Percentiles rank a stretch among this genome's conserved stretches.
Evolutionary conservation across 352 stramenopile species (phyloP).

Genomic region (Phytopythium montanum): DNA sequence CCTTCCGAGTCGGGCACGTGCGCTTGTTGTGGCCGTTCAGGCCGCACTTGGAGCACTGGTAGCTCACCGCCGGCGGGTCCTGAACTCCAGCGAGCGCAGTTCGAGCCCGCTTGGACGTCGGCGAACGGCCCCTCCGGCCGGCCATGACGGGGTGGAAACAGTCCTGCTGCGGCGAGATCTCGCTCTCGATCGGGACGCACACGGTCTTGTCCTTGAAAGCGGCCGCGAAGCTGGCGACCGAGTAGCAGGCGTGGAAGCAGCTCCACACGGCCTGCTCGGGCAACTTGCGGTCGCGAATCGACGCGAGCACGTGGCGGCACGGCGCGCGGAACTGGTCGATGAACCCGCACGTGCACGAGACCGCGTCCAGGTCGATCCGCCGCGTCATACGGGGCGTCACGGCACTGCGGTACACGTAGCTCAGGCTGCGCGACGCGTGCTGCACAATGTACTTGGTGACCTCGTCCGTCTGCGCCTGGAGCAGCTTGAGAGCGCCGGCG

Average conservation of each 20-base stretch:
- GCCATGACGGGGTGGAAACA: not conserved
- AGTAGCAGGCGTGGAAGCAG: slow-evolving; percentile 6
- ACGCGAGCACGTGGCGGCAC: slow-evolving; percentile 3
- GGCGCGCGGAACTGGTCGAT: slow-evolving; percentile 3
- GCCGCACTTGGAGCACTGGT: slow-evolving; percentile 6
- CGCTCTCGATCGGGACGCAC: slow-evolving; percentile 2
- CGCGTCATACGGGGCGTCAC: not conserved
- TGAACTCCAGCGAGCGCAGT: not conserved
- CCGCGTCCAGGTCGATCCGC: slow-evolving; percentile 2
- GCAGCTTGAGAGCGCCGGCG: not conserved
- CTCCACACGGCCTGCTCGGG: slow-evolving; percentile 2
- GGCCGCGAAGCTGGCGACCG: not conserved
- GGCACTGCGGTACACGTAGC: slow-evolving; percentile 1
- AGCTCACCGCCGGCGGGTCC: not conserved
- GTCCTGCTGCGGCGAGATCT: not conserved
- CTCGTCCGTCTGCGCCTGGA: not conserved
- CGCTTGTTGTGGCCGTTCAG: slow-evolving; percentile 3
- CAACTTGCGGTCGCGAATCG: not conserved
- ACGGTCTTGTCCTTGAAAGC: slow-evolving; percentile 6
- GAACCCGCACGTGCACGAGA: slow-evolving; percentile 4
- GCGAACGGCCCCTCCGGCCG: not conserved
- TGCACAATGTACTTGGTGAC: slow-evolving; percentile 5
- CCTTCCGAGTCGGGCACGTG: not conserved
- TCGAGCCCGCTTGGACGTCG: slow-evolving; percentile 2
- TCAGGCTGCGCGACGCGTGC: slow-evolving; percentile 4